Conservation (phyloP, 202 grass and related monocot species). For the Saccharum hybrid region DNA sequence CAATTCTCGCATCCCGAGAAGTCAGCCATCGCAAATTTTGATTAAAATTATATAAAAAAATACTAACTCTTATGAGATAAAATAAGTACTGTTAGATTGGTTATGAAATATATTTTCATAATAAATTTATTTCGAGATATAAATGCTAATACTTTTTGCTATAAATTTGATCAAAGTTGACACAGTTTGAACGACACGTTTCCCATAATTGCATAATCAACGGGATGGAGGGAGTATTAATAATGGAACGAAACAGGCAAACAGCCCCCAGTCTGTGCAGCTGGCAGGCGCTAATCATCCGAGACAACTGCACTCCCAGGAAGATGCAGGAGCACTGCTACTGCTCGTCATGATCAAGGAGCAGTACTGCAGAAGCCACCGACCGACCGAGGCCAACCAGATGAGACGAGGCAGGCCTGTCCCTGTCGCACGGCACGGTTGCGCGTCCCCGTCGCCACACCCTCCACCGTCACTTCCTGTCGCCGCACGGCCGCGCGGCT, state of each 20-base stretch:
- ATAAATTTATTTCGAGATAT: too few species aligned
- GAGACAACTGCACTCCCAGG: not conserved
- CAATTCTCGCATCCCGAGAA: too few species aligned
- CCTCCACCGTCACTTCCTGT: conserved; percentile 23
- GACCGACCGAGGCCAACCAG: not conserved
- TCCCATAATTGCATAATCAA: too few species aligned
- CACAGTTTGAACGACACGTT: too few species aligned
- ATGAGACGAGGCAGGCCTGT: not conserved
- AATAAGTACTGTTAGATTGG: too few species aligned
- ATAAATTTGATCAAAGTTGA: too few species aligned
- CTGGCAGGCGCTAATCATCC: conserved; percentile 23
- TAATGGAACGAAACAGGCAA: not conserved
- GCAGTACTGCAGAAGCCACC: not conserved
- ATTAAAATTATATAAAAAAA: too few species aligned
- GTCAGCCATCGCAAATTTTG: too few species aligned
- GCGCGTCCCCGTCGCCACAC: conserved; percentile 37
- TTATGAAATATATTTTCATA: too few species aligned
- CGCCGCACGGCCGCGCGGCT: not conserved
- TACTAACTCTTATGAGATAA: too few species aligned
- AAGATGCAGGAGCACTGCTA: not conserved
- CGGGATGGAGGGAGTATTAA: too few species aligned
- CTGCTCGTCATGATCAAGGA: not conserved
- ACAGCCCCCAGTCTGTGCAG: not conserved
- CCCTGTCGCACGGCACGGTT: not conserved
- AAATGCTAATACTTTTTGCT: too few species aligned